Conservation (phyloP, 2,329 filamentous ascomycete genomes). For the Venturia pyrina region DNA sequence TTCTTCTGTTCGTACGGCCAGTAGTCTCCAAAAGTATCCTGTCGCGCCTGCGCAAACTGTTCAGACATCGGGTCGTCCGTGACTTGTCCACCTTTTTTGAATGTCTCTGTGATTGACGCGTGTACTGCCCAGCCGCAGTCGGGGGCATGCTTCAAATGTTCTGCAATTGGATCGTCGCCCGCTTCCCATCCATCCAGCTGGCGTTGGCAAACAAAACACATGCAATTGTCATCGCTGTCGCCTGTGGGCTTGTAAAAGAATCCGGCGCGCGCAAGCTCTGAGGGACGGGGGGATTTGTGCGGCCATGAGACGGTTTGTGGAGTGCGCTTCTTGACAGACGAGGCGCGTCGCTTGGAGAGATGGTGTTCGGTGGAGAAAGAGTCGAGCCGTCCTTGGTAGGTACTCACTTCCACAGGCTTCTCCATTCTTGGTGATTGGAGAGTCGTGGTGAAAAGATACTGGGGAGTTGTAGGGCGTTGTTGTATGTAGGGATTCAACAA, state of each 20-base stretch:
- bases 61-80: slow-evolving; percentile 65
- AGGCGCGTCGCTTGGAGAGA: slow-evolving; percentile 58
- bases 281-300: slow-evolving; percentile 55
- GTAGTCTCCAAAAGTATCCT: slow-evolving; percentile 67
- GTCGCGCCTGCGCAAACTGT: slow-evolving; percentile 65
- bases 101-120: slow-evolving; percentile 43
- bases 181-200: slow-evolving; percentile 87
- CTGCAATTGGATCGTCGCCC: slow-evolving; percentile 69
- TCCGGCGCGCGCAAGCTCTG: slow-evolving; percentile 77
- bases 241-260: slow-evolving; percentile 78
- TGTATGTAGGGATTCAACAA: neutral
- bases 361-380: slow-evolving; percentile 64
- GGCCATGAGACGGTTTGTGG: slow-evolving; percentile 59
- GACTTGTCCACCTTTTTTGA: slow-evolving; percentile 51
- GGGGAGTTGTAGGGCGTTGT: neutral
- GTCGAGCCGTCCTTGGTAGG: slow-evolving; percentile 65
- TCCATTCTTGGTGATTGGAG: slow-evolving; percentile 18
- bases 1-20: slow-evolving; percentile 89
- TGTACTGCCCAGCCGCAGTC: slow-evolving; percentile 80
- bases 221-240: slow-evolving; percentile 73
- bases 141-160: slow-evolving; percentile 75
- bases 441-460: slow-evolving; percentile 15
- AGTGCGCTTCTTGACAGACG: slow-evolving; percentile 52
- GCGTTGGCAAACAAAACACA: slow-evolving; percentile 79
- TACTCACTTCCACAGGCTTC: slow-evolving; percentile 42